Evolutionary conservation across 148 eudicot species (phyloP).

Genomic region (Linanthus parryae): DNA sequence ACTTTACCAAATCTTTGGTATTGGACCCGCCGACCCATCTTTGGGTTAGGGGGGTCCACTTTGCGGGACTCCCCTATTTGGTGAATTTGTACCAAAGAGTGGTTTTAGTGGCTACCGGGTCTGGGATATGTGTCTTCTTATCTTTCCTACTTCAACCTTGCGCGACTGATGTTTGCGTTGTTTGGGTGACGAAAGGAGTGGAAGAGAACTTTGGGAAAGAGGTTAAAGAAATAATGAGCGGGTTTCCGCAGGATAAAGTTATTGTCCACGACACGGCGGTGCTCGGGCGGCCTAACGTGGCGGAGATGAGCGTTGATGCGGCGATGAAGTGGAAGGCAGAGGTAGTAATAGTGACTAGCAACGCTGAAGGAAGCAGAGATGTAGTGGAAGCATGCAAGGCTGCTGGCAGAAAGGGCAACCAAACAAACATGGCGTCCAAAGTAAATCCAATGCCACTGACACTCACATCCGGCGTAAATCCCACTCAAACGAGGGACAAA

Average conservation of each 20-base stretch:
- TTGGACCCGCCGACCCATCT: conserved; percentile 37
- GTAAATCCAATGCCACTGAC: no score
- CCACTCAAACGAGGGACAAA: no score
- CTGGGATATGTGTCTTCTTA: conserved; percentile 41
- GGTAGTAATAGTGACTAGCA: no score
- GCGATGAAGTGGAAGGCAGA: no score
- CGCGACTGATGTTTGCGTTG: conserved; percentile 28
- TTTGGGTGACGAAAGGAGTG: conserved; percentile 48
- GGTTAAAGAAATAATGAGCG: conserved; percentile 30
- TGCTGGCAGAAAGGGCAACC: no score
- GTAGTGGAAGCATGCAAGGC: no score
- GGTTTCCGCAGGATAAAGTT: conserved; percentile 29
- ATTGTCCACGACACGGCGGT: conserved; percentile 44
- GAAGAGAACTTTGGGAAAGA: conserved; percentile 43
- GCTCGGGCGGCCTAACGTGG: no score
- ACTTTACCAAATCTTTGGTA: conserved; percentile 41
- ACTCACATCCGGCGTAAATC: no score
- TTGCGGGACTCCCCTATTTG: conserved; percentile 39
- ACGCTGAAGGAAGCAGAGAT: no score
- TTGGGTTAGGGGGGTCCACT: conserved; percentile 46
- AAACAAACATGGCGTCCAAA: no score
- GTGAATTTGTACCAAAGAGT: conserved; percentile 38
- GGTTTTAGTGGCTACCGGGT: conserved; percentile 41
- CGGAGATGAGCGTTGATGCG: no score
- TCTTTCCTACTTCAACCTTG: conserved; percentile 39